Conservation (phyloP, 805 yeast species). For the Maudiozyma barnettii region DNA sequence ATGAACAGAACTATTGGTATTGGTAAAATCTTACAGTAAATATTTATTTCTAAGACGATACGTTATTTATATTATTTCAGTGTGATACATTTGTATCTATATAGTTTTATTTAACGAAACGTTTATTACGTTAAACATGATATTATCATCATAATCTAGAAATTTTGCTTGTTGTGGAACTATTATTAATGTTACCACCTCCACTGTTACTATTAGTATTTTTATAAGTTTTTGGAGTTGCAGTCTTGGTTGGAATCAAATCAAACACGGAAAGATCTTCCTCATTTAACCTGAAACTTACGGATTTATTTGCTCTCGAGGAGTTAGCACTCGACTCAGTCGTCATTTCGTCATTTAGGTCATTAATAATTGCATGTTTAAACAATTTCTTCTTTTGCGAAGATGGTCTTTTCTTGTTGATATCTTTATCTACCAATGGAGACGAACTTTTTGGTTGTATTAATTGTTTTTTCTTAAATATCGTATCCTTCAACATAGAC, state of each 20-base stretch:
- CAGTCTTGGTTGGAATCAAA: conserved; percentile 22
- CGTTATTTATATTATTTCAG: too few species aligned
- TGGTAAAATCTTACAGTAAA: conserved; percentile 1
- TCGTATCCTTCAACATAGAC: neutral
- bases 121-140: too few species aligned
- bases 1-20: conserved; percentile 2
- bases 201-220: neutral
- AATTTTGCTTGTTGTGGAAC: too few species aligned
- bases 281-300: conserved; percentile 22
- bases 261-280: conserved; percentile 36
- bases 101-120: neutral
- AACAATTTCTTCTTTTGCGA: conserved; percentile 11
- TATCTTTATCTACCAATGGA: neutral
- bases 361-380: conserved; percentile 25
- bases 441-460: neutral
- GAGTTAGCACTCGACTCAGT: neutral
- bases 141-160: too few species aligned
- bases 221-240: conserved; percentile 4
- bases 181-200: too few species aligned
- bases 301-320: conserved; percentile 5
- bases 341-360: conserved; percentile 17
- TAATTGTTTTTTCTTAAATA: neutral
- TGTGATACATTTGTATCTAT: too few species aligned
- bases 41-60: neutral
- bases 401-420: conserved; percentile 2